These are phyloP conservation scores for Dispira simplex DNA, from an alignment of 192 early-diverging fungal species.

Conservation along the genomic window DNA sequence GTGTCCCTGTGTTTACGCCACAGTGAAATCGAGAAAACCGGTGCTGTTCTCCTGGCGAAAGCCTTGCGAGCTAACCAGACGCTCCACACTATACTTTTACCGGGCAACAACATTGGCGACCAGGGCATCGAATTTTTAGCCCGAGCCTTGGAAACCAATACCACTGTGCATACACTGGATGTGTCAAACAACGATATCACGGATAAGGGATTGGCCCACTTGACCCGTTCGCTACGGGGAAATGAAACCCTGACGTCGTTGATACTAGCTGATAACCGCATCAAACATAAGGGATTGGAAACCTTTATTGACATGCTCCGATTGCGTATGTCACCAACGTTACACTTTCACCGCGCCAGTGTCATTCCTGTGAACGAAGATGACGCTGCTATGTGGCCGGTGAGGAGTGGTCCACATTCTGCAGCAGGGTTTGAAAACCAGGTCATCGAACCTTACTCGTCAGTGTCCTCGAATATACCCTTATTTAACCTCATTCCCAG, in stretches of 20 bases:
- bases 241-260: conserved; percentile 9
- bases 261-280: conserved; percentile 13
- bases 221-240: conserved; percentile 9
- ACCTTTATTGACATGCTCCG: background rate
- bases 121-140: conserved; percentile 14
- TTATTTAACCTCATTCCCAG: too few species aligned
- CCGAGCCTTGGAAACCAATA: conserved; percentile 12
- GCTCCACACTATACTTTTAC: conserved; percentile 12
- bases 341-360: too few species aligned
- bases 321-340: background rate
- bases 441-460: too few species aligned
- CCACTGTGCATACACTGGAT: conserved; percentile 10
- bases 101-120: conserved; percentile 14
- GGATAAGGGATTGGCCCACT: conserved; percentile 13
- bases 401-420: too few species aligned
- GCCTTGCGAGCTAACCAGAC: conserved; percentile 11
- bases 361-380: too few species aligned
- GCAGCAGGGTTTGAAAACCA: too few species aligned
- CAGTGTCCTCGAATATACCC: too few species aligned
- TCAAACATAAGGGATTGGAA: conserved; percentile 12
- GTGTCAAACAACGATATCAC: conserved; percentile 11
- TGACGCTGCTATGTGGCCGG: too few species aligned
- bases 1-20: conserved; percentile 6
- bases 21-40: conserved; percentile 14
- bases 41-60: conserved; percentile 15